These are phyloP conservation scores for Annona squamosa DNA, from an alignment of 164 flowering plant species.

Conservation along the genomic window DNA sequence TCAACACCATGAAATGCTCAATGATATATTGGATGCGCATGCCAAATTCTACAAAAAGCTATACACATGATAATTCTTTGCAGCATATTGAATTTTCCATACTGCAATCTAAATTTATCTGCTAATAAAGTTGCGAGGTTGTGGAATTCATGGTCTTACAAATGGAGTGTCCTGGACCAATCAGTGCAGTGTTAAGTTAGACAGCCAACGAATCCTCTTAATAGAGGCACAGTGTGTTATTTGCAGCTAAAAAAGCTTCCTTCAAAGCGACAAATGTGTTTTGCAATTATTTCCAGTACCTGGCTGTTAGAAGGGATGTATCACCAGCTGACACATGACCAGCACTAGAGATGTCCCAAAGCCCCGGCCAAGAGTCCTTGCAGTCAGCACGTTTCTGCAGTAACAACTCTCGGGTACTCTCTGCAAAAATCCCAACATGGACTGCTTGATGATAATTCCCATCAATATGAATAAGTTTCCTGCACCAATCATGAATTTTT, in stretches of 20 bases:
- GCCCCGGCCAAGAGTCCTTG: conserved; percentile 88
- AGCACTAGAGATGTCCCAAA: conserved; percentile 95
- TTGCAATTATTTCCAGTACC: conserved; percentile 25
- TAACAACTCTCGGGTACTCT: conserved; percentile 76
- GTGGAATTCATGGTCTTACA: background rate
- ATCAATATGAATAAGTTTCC: conserved; percentile 70
- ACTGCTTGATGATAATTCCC: conserved; percentile 92
- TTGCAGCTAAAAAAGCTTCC: background rate
- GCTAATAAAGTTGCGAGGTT: background rate
- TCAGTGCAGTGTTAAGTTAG: background rate
- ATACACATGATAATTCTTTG: background rate
- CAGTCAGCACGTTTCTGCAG: conserved; percentile 77
- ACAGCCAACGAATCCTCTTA: background rate
- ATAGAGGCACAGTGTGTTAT: background rate
- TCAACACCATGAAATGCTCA: background rate
- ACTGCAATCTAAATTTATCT: background rate
- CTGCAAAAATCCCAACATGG: conserved; percentile 79
- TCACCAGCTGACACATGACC: conserved; percentile 94
- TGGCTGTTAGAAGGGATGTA: conserved; percentile 72
- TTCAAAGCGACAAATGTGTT: background rate
- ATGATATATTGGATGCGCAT: too few relatives aligned
- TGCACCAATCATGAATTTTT: conserved; percentile 11
- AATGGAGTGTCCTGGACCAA: background rate
- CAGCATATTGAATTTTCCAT: background rate
- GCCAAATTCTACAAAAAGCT: background rate